A percentile compares a stretch with the other conserved stretches of the same genome.
Evolutionary conservation across 2,329 filamentous ascomycete genomes (phyloP).

Genomic region (Diatrype stigma): DNA sequence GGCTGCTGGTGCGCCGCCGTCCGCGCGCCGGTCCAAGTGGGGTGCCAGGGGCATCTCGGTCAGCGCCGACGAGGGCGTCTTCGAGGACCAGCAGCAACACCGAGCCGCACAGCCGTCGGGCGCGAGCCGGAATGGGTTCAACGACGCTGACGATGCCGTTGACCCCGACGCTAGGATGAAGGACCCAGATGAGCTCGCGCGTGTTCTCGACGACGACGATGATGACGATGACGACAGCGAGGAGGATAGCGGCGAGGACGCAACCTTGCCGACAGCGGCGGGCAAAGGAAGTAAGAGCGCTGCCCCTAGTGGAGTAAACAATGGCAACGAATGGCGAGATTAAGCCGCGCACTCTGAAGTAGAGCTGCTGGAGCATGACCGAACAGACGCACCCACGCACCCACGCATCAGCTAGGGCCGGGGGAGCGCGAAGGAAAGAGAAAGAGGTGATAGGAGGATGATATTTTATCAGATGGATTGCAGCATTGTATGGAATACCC

Average conservation of each 20-base stretch:
- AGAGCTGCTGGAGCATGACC: no score
- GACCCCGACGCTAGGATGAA: constrained; percentile 64
- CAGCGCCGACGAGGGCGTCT: constrained; percentile 59
- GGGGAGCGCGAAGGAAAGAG: not conserved
- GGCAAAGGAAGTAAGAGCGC: constrained; percentile 10
- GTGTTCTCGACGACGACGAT: constrained; percentile 55
- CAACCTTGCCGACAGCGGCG: constrained; percentile 10
- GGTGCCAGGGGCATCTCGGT: constrained; percentile 62
- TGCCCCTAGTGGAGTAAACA: constrained; percentile 18
- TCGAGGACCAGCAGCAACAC: constrained; percentile 38
- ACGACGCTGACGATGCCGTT: constrained; percentile 32
- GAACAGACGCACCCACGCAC: no score
- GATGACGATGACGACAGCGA: constrained; percentile 39
- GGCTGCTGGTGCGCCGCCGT: constrained; percentile 18
- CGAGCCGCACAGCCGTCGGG: constrained; percentile 34
- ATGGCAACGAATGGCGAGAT: constrained; percentile 26
- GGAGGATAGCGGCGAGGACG: not conserved
- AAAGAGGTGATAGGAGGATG: not conserved
- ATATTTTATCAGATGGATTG: not conserved
- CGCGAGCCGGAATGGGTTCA: constrained; percentile 34
- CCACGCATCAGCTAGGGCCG: no score
- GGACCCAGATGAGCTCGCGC: constrained; percentile 62
- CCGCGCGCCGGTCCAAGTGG: constrained; percentile 50
- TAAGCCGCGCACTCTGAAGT: not conserved
- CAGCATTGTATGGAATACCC: not conserved